Evolutionary conservation across 805 yeast genomes (phyloP).

Genomic region (Starmerella roubikii): DNA sequence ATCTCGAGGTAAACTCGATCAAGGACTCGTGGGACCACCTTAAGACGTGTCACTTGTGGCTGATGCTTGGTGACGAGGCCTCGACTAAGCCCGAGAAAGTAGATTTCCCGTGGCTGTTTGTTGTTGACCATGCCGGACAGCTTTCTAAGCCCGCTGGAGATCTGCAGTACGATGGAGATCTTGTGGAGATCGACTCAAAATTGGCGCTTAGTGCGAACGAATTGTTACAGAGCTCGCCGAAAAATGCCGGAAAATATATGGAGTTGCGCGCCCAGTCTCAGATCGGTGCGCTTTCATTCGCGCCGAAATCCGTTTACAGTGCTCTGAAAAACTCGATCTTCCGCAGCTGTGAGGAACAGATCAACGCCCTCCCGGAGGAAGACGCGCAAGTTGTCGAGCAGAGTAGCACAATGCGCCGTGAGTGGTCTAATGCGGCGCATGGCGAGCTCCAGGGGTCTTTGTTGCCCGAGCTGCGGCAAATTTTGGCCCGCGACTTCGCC

Average conservation of each 20-base stretch:
- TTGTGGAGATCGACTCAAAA: conserved; percentile 14
- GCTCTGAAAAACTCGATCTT: conserved; percentile 20
- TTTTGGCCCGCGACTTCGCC: conserved; percentile 18
- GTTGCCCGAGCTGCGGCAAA: conserved; percentile 19
- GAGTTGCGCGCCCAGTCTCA: conserved; percentile 18
- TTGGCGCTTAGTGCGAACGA: conserved; percentile 20
- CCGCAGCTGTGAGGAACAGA: conserved; percentile 22
- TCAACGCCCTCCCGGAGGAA: conserved; percentile 4
- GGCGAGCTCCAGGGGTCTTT: conserved; percentile 28
- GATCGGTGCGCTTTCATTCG: conserved; percentile 16
- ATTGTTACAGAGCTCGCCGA: conserved; percentile 21
- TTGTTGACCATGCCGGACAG: conserved; percentile 15
- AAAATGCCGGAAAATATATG: conserved; percentile 20
- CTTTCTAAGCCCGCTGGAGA: background rate
- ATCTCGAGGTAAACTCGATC: conserved; percentile 23
- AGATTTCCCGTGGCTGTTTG: conserved; percentile 18
- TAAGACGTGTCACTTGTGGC: conserved; percentile 21
- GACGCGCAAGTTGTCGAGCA: conserved; percentile 11
- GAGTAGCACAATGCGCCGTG: conserved; percentile 15
- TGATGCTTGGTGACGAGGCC: conserved; percentile 4
- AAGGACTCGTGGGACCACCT: conserved; percentile 23
- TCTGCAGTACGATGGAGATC: background rate
- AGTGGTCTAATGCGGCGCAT: conserved; percentile 29
- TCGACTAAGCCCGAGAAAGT: conserved; percentile 1
- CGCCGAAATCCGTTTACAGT: conserved; percentile 8